Evolutionary conservation across 352 stramenopile species (phyloP).

Genomic region (Globisporangium spiculum): DNA sequence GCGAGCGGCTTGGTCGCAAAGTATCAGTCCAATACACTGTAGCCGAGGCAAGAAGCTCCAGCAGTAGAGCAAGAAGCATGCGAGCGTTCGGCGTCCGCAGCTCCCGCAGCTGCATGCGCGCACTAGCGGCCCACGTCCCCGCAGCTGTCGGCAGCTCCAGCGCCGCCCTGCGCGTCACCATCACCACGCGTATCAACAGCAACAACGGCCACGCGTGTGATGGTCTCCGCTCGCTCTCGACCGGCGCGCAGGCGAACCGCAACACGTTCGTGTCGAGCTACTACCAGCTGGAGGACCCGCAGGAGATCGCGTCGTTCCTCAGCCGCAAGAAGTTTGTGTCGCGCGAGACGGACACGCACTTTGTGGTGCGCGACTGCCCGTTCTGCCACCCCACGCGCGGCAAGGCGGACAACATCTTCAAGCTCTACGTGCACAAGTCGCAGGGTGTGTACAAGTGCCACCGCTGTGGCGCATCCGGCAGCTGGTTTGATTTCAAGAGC

Average conservation of each 20-base stretch:
- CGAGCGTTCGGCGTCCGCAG: conserved; percentile 23
- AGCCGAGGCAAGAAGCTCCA: neutral
- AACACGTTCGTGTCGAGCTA: conserved; percentile 80
- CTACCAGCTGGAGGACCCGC: conserved; percentile 65
- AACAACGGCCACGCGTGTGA: conserved; percentile 3
- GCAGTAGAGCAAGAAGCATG: conserved; percentile 12
- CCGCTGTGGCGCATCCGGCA: conserved; percentile 80
- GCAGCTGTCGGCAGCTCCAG: neutral
- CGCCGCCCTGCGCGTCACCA: neutral
- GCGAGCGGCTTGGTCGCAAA: conserved; percentile 6
- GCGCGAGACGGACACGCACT: conserved; percentile 76
- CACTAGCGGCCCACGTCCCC: neutral
- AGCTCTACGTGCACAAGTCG: conserved; percentile 88
- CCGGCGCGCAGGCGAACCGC: conserved; percentile 17
- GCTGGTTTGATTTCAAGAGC: conserved; percentile 90
- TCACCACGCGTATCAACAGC: conserved; percentile 1
- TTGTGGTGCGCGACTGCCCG: conserved; percentile 80
- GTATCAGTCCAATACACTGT: neutral
- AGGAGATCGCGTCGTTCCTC: conserved; percentile 67
- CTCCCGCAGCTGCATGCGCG: conserved; percentile 18
- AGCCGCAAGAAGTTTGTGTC: conserved; percentile 63
- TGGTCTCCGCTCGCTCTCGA: conserved; percentile 22
- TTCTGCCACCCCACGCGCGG: conserved; percentile 84
- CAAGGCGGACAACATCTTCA: conserved; percentile 87
- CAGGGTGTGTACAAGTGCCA: conserved; percentile 90